Evolutionary conservation across 768 basidiomycete species (phyloP).

Genomic region (Rossbeevera mucosa): DNA sequence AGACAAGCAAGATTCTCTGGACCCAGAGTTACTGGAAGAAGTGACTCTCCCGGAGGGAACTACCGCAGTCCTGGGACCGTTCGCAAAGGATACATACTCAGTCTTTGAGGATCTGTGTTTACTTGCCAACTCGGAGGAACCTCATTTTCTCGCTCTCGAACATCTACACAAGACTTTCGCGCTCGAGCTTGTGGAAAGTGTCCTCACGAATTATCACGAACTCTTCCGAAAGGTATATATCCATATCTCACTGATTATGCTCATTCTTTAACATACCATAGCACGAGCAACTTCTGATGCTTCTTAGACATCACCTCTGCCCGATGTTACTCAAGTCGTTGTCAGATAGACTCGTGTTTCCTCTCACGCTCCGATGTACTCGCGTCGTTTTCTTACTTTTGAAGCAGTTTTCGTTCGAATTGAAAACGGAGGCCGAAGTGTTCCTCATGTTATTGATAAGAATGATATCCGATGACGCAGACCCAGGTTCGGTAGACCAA

Average conservation of each 20-base stretch:
- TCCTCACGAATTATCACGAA: conserved; percentile 87
- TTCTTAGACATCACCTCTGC: conserved; percentile 87
- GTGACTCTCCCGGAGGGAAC: conserved; percentile 66
- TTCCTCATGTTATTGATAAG: conserved; percentile 73
- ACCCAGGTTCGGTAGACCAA: conserved; percentile 27
- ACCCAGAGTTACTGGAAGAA: conserved; percentile 26
- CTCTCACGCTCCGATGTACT: conserved; percentile 84
- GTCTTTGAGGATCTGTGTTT: conserved; percentile 93
- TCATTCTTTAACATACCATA: conserved; percentile 27
- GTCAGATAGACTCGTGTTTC: conserved; percentile 79
- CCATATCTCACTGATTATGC: neutral
- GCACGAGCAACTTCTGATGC: conserved; percentile 78
- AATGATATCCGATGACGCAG: conserved; percentile 54
- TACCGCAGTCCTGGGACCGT: conserved; percentile 59
- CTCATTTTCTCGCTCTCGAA: conserved; percentile 77
- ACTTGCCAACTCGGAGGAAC: conserved; percentile 76
- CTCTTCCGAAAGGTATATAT: conserved; percentile 64
- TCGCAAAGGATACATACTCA: conserved; percentile 78
- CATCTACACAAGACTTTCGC: conserved; percentile 90
- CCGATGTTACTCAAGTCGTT: conserved; percentile 84
- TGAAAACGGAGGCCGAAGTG: conserved; percentile 80
- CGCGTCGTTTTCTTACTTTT: conserved; percentile 91
- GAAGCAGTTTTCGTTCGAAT: conserved; percentile 81
- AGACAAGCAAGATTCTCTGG: conserved; percentile 43
- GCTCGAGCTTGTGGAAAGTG: conserved; percentile 95